Conservation (phyloP, 1,284 basidiomycete genomes). For the Mycosarcoma mackinlayi region DNA sequence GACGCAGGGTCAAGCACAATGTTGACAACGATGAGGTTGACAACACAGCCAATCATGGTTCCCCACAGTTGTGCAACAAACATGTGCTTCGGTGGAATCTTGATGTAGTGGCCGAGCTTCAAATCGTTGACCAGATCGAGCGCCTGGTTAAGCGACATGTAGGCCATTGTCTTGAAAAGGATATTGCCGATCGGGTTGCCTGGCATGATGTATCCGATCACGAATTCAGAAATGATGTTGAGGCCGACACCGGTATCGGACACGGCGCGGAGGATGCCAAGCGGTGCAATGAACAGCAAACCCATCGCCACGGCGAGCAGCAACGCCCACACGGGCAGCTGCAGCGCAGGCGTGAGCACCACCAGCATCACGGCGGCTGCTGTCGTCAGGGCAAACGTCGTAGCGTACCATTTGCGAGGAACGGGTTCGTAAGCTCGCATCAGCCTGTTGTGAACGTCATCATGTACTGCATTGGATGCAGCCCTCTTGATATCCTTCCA, state of each 20-base stretch:
- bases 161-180: slow-evolving; percentile 69
- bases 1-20: slow-evolving; percentile 66
- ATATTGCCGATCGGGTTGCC: slow-evolving; percentile 71
- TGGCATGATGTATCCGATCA: slow-evolving; percentile 70
- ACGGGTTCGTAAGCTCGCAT: slow-evolving; percentile 65
- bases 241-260: slow-evolving; percentile 70
- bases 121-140: slow-evolving; percentile 70
- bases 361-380: slow-evolving; percentile 69
- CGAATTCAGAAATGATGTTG: slow-evolving; percentile 71
- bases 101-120: slow-evolving; percentile 69
- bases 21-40: slow-evolving; percentile 69
- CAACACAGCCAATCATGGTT: slow-evolving; percentile 70
- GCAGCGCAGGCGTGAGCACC: slow-evolving; percentile 69
- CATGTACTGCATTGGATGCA: slow-evolving; percentile 64
- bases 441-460: slow-evolving; percentile 67
- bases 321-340: slow-evolving; percentile 71
- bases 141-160: slow-evolving; percentile 69
- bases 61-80: slow-evolving; percentile 71
- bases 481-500: slow-evolving; percentile 71
- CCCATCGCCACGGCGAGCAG: slow-evolving; percentile 70
- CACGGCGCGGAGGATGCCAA: slow-evolving; percentile 71
- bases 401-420: slow-evolving; percentile 65
- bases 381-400: slow-evolving; percentile 60
- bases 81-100: slow-evolving; percentile 70
- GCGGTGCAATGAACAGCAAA: slow-evolving; percentile 68